Base-by-base conservation (phyloP, 2,329 filamentous ascomycete species). In the Dactylellina drechsleri region DNA sequence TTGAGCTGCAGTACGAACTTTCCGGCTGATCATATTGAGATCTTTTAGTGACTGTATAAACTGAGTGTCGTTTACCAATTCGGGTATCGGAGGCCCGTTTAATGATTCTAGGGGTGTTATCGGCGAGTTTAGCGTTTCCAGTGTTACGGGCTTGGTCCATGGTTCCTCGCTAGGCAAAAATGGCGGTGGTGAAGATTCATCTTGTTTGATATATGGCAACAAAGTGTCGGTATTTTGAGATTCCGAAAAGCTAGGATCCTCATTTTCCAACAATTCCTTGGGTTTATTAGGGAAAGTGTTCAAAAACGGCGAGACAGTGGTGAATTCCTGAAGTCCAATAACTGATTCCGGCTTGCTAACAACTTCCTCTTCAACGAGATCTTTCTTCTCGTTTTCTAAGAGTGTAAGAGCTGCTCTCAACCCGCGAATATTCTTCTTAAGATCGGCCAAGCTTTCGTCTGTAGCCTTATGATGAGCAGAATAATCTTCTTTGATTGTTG, bases 351-450 rank as follows among this genome's bases (percentile, higher is more conserved):
- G 49, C 16, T 49, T 65, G 31, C 40, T 64, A 10, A 54, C 43
- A 49, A 47, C 58, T 47, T 40, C 52, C 23, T 54, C 65, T 40
- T 65, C 64, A 18, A 40, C 49, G 5, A 43, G 18, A 2, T 68
- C 64, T 23, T 61, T 59, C 45, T 65, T 75, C 18, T 60, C 58
- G n/a, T 53, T 61, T 47, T 66, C 64, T 36, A 68, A 50, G 10
- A 75, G 40, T 15, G 57, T 64, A 15, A 75, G 52, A 40, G 64
- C 58, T n/a, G 64, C 71, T 36, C 58, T 64, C 40, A 75, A 54
- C 18, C 64, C 71, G 28, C 71, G 71, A 43, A 75, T 68, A 20
- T 68, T 75, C 59, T 75, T 75, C 53, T 75, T 75, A 18, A 75
- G 50, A 18, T 68, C 71, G 20, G 50, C 64, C 45, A 75, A 31